Percentiles rank a stretch among this genome's conserved stretches.
phyloP scores from a whole-genome alignment of 139 green algal genomes.

The Bryopsis sp. region DNA sequence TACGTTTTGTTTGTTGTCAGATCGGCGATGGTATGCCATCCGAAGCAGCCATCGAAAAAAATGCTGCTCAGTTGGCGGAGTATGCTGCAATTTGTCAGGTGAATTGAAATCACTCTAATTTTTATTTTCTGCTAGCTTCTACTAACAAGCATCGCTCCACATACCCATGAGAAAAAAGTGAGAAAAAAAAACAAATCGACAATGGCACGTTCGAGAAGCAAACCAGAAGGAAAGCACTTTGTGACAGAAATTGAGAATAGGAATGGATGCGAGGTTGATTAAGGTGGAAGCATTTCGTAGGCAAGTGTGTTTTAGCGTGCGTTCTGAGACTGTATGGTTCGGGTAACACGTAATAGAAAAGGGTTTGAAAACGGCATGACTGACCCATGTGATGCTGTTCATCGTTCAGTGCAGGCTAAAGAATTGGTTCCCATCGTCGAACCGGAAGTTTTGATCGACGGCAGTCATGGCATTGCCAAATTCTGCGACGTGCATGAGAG shows the following conservation, averaged over 20 bases:
- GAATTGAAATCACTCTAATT: background rate
- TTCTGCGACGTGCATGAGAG: slow-evolving; percentile 30
- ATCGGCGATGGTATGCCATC: slow-evolving; percentile 36
- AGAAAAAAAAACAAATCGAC: too few relatives aligned
- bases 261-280: too few relatives aligned
- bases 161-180: too few relatives aligned
- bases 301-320: too few relatives aligned
- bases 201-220: too few relatives aligned
- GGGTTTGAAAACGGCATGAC: slow-evolving; percentile 6
- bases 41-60: slow-evolving; percentile 54
- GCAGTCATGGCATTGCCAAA: slow-evolving; percentile 36
- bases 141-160: too few relatives aligned
- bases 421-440: slow-evolving; percentile 93
- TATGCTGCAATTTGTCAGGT: slow-evolving; percentile 86
- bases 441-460: slow-evolving; percentile 91
- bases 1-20: background rate
- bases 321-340: too few relatives aligned
- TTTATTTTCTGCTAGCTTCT: slow-evolving; percentile 1
- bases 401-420: slow-evolving; percentile 30
- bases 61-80: slow-evolving; percentile 75
- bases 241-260: too few relatives aligned
- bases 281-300: too few relatives aligned
- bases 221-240: too few relatives aligned
- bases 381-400: slow-evolving; percentile 13
- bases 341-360: slow-evolving; percentile 6